These are phyloP conservation scores for Trichophaea hybrida DNA, from an alignment of 2,329 filamentous ascomycete genomes.

Conservation along the genomic window DNA sequence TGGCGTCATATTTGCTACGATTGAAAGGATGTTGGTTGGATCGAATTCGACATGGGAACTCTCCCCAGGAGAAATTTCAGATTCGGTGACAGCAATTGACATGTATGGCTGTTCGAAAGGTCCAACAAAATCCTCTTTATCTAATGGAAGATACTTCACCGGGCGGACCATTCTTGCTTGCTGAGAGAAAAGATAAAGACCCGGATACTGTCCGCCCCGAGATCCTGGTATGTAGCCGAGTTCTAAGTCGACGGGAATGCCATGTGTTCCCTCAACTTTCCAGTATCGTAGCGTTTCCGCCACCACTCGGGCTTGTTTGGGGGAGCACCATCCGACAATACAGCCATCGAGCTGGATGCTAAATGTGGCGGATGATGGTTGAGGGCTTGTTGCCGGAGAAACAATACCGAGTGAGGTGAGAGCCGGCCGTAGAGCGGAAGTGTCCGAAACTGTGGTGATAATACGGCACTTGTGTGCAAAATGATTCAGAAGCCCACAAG, in stretches of 20 bases:
- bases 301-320: conserved; percentile 65
- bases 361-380: conserved; percentile 68
- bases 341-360: conserved; percentile 81
- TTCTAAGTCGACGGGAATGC: conserved; percentile 70
- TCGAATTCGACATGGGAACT: conserved; percentile 79
- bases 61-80: conserved; percentile 73
- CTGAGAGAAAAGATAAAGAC: conserved; percentile 82
- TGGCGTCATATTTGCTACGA: conserved; percentile 95
- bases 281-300: conserved; percentile 80
- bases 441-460: conserved; percentile 59
- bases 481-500: conserved; percentile 90
- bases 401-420: conserved; percentile 68
- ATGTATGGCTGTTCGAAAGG: conserved; percentile 96
- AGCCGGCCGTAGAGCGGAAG: conserved; percentile 57
- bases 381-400: conserved; percentile 49
- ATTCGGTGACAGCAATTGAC: conserved; percentile 84
- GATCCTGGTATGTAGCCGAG: conserved; percentile 83
- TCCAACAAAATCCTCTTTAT: conserved; percentile 75
- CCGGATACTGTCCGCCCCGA: conserved; percentile 85
- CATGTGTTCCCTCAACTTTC: conserved; percentile 80
- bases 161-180: conserved; percentile 78
- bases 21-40: conserved; percentile 92
- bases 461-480: conserved; percentile 89
- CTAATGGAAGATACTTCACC: conserved; percentile 78
- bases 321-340: conserved; percentile 79